Base-by-base conservation (phyloP, 2,329 filamentous ascomycete species). In the Aureobasidium sp. region DNA sequence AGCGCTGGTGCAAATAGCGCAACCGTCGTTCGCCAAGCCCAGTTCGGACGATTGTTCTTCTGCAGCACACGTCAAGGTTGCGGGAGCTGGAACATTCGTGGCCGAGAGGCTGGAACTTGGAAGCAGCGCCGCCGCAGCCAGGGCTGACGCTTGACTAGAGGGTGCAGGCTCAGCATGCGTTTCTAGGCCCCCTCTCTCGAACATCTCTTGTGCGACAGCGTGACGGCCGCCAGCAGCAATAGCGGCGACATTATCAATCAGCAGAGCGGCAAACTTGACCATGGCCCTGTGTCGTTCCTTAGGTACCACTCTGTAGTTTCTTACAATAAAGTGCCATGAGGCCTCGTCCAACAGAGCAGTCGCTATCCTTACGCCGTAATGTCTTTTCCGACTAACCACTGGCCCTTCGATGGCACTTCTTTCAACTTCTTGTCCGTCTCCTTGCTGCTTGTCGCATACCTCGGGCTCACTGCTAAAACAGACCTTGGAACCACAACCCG, bases 11-110 rank as follows among this genome's bases (percentile, higher is more conserved):
- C 41, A 22, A 36, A 57, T 57, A 39, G 53, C 53, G 53, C 41
- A 57, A 57, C 53, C 53, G 53, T 39, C 20, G 53, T 20, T 14
- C 29, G 53, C 53, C 53, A 57, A 57, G 53, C 31, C 49, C 3
- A 34, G n/a, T 8, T 53, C 31, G n/a, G 48, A 25, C 31, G n/a
- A 48, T n/a, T 29, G 45, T 48, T 29, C 20, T 22, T 22, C 4
- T 14, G 20, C 41, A 44, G 41, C 20, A 12, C 27, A 12, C 25
- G 29, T 14, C 22, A 47, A 8, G 15, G 15, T 25, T 34, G 20
- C 31, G 37, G 36, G 22, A 31, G 22, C 51, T 55, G 51, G 51
- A 55, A 55, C 36, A 55, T 41, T 15, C 36, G 29, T 42, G 51
- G 25, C 51, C 51, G 36, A 55, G 41, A 55, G 29, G 49, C 49